These are phyloP conservation scores for Seiridium cupressi DNA, from an alignment of 2,329 filamentous ascomycete species.

Conservation along the genomic window DNA sequence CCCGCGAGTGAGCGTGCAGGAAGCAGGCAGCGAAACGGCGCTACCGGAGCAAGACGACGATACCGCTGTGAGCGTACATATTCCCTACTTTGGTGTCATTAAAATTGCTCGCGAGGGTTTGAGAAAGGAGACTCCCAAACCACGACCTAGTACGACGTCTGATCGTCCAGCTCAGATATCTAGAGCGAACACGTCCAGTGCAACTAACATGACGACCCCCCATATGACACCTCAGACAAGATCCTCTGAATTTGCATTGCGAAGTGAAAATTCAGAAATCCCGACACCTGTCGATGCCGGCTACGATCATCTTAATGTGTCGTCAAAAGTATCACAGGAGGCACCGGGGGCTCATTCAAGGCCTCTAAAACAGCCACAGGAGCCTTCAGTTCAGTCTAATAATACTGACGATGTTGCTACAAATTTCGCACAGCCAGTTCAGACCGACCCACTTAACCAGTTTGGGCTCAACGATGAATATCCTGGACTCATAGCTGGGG, in stretches of 20 bases:
- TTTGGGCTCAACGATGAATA: not conserved
- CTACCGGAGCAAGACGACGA: constrained; percentile 10
- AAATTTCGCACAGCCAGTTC: not conserved
- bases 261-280: too few relatives aligned
- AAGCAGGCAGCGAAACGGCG: not conserved
- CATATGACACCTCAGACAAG: too few relatives aligned
- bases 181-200: too few relatives aligned
- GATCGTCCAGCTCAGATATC: not conserved
- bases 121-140: not conserved
- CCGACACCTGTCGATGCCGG: too few relatives aligned
- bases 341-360: too few relatives aligned
- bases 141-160: not conserved
- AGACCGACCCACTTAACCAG: not conserved
- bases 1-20: not conserved
- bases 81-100: constrained; percentile 42
- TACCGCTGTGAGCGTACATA: constrained; percentile 30
- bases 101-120: constrained; percentile 9
- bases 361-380: too few relatives aligned
- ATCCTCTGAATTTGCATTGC: too few relatives aligned
- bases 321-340: too few relatives aligned
- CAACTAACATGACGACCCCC: too few relatives aligned
- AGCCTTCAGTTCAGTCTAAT: too few relatives aligned
- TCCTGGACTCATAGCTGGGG: constrained; percentile 11
- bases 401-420: not conserved
- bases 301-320: too few relatives aligned